Percentiles rank a stretch among this genome's conserved stretches.
Conservation (phyloP, 129 eudicot species). For the Flaveria linearis region DNA sequence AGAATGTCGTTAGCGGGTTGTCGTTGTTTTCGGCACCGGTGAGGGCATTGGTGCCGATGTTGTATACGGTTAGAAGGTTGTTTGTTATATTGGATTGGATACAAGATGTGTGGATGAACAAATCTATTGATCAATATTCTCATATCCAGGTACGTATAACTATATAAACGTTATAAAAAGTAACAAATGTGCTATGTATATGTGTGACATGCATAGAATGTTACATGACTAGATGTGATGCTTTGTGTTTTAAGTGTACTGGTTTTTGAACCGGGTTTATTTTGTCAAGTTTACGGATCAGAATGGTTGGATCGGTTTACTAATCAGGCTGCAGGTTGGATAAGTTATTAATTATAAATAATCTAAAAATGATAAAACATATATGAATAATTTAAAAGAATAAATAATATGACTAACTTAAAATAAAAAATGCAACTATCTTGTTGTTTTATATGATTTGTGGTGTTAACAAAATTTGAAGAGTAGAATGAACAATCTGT, state of each 20-base stretch:
- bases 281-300: too few relatives aligned
- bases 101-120: constrained; percentile 73
- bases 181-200: too few relatives aligned
- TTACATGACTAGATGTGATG: too few relatives aligned
- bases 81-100: constrained; percentile 84
- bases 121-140: constrained; percentile 55
- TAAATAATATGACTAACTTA: neutral
- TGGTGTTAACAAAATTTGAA: neutral
- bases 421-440: neutral
- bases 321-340: too few relatives aligned
- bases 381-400: neutral
- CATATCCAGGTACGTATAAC: constrained; percentile 40
- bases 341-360: neutral
- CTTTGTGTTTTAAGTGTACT: too few relatives aligned
- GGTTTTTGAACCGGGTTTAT: too few relatives aligned
- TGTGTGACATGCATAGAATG: too few relatives aligned
- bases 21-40: constrained; percentile 91
- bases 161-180: too few relatives aligned
- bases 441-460: neutral
- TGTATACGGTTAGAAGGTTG: constrained; percentile 75
- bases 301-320: too few relatives aligned
- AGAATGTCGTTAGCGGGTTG: constrained; percentile 72
- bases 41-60: constrained; percentile 85
- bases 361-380: neutral
- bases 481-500: too few relatives aligned